These are phyloP conservation scores for Eimeria necatrix DNA, from an alignment of 169 alveolate species.

Conservation along the genomic window DNA sequence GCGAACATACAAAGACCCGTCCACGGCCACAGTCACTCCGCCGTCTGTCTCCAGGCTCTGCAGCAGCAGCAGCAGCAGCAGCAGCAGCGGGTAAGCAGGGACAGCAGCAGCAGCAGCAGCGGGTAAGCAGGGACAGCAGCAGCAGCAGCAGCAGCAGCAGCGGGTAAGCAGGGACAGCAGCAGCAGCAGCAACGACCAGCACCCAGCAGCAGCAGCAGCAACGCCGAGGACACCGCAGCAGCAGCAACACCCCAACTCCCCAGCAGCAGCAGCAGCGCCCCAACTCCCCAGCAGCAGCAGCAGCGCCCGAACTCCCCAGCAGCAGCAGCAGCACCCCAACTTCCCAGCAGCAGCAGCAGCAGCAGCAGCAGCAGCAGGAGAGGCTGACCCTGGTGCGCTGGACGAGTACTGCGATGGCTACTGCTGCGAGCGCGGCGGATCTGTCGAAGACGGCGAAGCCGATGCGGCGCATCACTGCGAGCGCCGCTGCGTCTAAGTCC, in stretches of 20 bases:
- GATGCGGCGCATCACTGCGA: constrained; percentile 84
- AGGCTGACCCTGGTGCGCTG: constrained; percentile 86
- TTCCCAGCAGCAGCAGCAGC: too few species aligned
- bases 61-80: constrained; percentile 22
- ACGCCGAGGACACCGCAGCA: too few species aligned
- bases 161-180: too few species aligned
- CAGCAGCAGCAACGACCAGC: too few species aligned
- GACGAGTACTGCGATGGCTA: constrained; percentile 89
- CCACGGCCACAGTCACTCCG: constrained; percentile 88
- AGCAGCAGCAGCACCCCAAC: too few species aligned
- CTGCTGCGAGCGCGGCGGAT: constrained; percentile 93
- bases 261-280: too few species aligned
- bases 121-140: not conserved
- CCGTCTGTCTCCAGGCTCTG: constrained; percentile 81
- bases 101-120: not conserved
- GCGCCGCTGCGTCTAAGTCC: constrained; percentile 83
- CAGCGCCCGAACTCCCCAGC: too few species aligned
- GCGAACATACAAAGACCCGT: constrained; percentile 91
- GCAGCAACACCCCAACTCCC: too few species aligned
- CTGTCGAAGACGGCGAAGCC: constrained; percentile 89
- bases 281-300: too few species aligned
- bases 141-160: too few species aligned
- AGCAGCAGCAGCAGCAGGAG: too few species aligned
- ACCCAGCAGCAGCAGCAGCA: too few species aligned
- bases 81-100: not conserved